A percentile compares a stretch with the other conserved stretches of the same genome.
Evolutionary conservation across 1,284 basidiomycete species (phyloP).

Genomic region (Ceratobasidium sp.): DNA sequence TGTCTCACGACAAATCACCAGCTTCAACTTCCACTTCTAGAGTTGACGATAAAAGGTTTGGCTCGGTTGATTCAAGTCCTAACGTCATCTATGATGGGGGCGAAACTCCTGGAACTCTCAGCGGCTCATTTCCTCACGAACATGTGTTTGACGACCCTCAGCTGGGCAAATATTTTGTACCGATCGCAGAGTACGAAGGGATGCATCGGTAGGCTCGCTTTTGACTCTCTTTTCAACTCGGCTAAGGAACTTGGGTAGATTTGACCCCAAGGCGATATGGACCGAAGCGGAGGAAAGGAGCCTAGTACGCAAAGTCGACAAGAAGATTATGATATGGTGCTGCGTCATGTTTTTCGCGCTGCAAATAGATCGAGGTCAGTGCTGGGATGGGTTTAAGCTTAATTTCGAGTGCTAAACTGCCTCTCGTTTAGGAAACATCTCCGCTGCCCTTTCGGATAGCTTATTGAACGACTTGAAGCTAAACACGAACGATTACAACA

Average conservation of each 20-base stretch:
- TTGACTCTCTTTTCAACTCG: conserved; percentile 50
- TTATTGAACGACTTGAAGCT: conserved; percentile 67
- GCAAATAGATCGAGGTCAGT: conserved; percentile 23
- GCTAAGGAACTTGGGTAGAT: neutral
- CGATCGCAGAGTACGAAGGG: conserved; percentile 66
- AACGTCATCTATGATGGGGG: neutral
- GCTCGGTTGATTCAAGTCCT: neutral
- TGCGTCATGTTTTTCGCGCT: conserved; percentile 67
- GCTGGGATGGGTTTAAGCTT: neutral
- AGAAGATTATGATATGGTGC: conserved; percentile 68
- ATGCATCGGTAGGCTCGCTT: conserved; percentile 65
- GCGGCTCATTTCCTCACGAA: neutral
- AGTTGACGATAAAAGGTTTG: neutral
- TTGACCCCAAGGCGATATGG: conserved; percentile 9
- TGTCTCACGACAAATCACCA: neutral
- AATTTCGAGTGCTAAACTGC: conserved; percentile 36
- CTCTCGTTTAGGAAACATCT: conserved; percentile 53
- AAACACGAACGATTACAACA: conserved; percentile 69
- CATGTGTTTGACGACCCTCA: conserved; percentile 62
- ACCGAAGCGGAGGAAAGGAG: conserved; percentile 47
- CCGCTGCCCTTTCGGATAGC: conserved; percentile 71
- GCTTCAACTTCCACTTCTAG: conserved; percentile 6
- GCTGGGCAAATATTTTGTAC: conserved; percentile 58
- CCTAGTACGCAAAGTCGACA: conserved; percentile 67
- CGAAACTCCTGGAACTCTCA: neutral